Evolutionary conservation across 495 filamentous ascomycete genomes (phyloP), one percentile per base, ranked within the genome.

Genomic region (Penicillium flavigenum): DNA sequence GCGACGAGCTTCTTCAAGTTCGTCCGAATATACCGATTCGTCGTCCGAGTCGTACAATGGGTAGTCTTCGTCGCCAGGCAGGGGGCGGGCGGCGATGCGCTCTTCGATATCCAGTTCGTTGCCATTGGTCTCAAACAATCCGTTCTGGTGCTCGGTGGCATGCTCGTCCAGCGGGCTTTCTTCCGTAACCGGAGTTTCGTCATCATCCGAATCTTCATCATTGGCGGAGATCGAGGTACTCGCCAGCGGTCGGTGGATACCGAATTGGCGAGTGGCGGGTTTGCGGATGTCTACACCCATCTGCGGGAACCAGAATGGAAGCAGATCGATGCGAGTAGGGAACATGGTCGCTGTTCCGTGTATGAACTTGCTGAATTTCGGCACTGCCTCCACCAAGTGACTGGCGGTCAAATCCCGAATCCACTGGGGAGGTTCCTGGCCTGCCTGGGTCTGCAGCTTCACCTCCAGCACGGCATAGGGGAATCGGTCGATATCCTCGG

Each of bases 311-410:
- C 94, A 99, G 80, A 88, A 99, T 4, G 94, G 94, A 4, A 98
- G 82, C 2, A 99, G 83, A 29, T 96, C 77, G 69, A 98, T 98
- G 45, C 88, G 86, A 29, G 86, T 81, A 0, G 92, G 93, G 72
- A 96, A 94, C 19, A 98, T 71, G 0, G 83, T 90, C 9, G 93
- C 91, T 0, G 86, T 88, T 48, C 94, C 94, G 71, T 99, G 94
- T 58, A 99, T 99, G 72, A 98, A 99, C 75, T 99, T 99, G 63
- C 91, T 96, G 78, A 96, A 99, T 68, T 99, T 99, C 49, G 94
- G 94, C 2, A 98, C 92, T 1, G 95, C 94, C 71, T 99, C 94
- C 14, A 99, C 94, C 24, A 99, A 81, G 71, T 99, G 94, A 63
- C 89, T 94, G 16, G 90, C 81, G 22, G 89, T 94, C 42, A 99